A percentile compares a stretch with the other conserved stretches of the same genome.
These are phyloP conservation scores for Aureobasidium sp. DNA, from an alignment of 2,329 filamentous ascomycete species.

Conservation along the genomic window DNA sequence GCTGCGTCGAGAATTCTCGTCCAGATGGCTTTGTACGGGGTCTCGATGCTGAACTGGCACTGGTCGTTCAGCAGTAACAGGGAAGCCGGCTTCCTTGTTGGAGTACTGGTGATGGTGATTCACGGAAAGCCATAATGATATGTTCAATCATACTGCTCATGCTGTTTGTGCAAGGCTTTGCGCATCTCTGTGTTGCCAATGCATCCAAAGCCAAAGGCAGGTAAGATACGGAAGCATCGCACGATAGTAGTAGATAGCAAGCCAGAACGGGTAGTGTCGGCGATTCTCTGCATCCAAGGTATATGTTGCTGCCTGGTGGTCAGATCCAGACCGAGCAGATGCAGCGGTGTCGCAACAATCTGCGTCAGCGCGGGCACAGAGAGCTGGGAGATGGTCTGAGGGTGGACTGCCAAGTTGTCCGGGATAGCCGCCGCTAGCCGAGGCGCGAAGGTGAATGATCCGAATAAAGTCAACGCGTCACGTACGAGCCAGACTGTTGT, in stretches of 20 bases:
- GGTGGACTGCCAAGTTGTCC: conserved; percentile 15
- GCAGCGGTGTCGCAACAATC: conserved; percentile 22
- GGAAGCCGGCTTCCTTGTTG: not conserved
- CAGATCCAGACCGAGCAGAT: conserved; percentile 22
- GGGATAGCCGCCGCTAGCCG: conserved; percentile 19
- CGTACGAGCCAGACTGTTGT: conserved; percentile 23
- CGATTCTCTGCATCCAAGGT: not conserved
- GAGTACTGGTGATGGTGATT: not conserved
- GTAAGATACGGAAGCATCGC: conserved; percentile 23
- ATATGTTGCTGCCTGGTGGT: conserved; percentile 15
- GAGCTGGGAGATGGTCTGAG: conserved; percentile 20
- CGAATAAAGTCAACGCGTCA: conserved; percentile 25
- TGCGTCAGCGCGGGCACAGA: conserved; percentile 24
- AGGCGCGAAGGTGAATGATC: conserved; percentile 23
- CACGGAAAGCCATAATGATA: not conserved
- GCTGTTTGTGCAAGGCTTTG: conserved; percentile 4
- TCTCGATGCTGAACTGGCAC: too few species aligned
- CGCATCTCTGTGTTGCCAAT: conserved; percentile 21
- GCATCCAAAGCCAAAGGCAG: conserved; percentile 23
- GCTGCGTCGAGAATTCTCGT: too few species aligned
- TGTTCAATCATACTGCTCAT: conserved; percentile 6
- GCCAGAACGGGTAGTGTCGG: conserved; percentile 17
- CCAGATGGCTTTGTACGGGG: too few species aligned
- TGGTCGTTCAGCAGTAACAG: not conserved
- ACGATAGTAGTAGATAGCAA: conserved; percentile 19